Conservation (phyloP, 2,329 filamentous ascomycete genomes). For the Scortechinia acanthostroma region DNA sequence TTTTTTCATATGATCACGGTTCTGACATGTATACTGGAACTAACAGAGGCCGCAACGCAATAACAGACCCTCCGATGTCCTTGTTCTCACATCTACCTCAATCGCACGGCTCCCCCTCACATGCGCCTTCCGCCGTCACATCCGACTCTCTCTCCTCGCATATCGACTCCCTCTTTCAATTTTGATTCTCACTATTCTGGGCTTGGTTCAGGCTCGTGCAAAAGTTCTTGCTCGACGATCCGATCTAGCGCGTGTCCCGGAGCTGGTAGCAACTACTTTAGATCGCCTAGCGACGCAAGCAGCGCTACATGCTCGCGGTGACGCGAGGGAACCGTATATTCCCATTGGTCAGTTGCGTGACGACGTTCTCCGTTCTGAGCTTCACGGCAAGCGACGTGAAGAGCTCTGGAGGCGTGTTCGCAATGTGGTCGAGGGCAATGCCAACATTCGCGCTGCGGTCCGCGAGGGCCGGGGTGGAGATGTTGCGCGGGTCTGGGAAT, state of each 20-base stretch:
- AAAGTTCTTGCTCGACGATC: slow-evolving; percentile 55
- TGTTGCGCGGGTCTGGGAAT: slow-evolving; percentile 62
- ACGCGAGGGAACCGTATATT: slow-evolving; percentile 74
- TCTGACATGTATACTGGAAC: slow-evolving; percentile 79
- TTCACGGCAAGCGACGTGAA: slow-evolving; percentile 70
- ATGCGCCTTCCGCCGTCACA: slow-evolving; percentile 72
- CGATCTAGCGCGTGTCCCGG: slow-evolving; percentile 69
- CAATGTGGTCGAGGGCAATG: slow-evolving; percentile 83
- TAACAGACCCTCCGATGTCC: slow-evolving; percentile 52
- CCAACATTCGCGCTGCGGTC: slow-evolving; percentile 75
- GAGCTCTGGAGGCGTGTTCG: slow-evolving; percentile 78
- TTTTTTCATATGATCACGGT: slow-evolving; percentile 20
- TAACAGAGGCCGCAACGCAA: slow-evolving; percentile 65
- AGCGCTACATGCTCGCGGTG: slow-evolving; percentile 61
- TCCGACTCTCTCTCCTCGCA: slow-evolving; percentile 76
- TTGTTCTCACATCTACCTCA: slow-evolving; percentile 74
- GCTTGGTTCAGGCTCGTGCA: slow-evolving; percentile 55
- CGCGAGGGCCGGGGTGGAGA: slow-evolving; percentile 61
- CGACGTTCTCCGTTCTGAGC: slow-evolving; percentile 77
- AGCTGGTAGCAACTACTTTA: slow-evolving; percentile 76
- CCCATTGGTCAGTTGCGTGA: slow-evolving; percentile 78
- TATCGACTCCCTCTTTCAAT: slow-evolving; percentile 78
- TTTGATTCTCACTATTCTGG: slow-evolving; percentile 40
- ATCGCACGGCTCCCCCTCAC: slow-evolving; percentile 83
- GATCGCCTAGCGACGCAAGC: slow-evolving; percentile 79